These are phyloP conservation scores for Lasiosphaeris hirsuta DNA, from an alignment of 495 filamentous ascomycete genomes.

Conservation along the genomic window DNA sequence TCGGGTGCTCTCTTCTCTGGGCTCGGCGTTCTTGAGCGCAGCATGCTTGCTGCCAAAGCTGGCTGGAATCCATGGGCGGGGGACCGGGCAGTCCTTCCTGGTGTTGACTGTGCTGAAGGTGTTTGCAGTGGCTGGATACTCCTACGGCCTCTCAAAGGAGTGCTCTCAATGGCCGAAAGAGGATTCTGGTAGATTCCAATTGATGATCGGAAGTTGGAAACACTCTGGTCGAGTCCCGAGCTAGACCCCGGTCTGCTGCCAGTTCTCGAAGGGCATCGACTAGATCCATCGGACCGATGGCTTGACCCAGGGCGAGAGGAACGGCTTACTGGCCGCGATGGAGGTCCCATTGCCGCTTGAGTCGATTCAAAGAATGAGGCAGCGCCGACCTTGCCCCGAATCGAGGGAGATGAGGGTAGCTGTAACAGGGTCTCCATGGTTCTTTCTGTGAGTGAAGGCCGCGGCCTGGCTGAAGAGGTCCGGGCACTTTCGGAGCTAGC, in stretches of 20 bases:
- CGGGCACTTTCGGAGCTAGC: conserved; percentile 13
- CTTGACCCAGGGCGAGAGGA: conserved; percentile 44
- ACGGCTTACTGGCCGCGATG: conserved; percentile 36
- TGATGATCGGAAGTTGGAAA: conserved; percentile 29
- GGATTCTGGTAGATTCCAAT: conserved; percentile 34
- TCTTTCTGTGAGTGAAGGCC: conserved; percentile 42
- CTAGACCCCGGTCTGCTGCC: conserved; percentile 43
- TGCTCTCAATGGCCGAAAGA: conserved; percentile 36
- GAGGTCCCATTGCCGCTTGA: conserved; percentile 20
- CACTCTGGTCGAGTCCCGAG: conserved; percentile 30
- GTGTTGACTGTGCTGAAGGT: conserved; percentile 9
- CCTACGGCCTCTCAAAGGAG: conserved; percentile 27
- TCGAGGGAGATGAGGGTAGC: conserved; percentile 45
- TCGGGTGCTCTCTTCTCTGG: conserved; percentile 35
- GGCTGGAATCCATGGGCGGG: conserved; percentile 16
- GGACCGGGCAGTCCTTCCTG: conserved; percentile 10
- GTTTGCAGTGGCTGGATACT: conserved; percentile 27
- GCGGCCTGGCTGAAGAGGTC: conserved; percentile 26
- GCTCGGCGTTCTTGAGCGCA: conserved; percentile 39
- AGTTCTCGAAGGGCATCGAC: conserved; percentile 24
- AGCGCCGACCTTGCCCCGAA: conserved; percentile 31
- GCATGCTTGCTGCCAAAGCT: conserved; percentile 23
- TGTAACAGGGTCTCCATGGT: conserved; percentile 48
- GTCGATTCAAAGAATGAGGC: conserved; percentile 37
- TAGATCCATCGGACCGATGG: conserved; percentile 40